These are phyloP conservation scores for Hyaloraphidium curvatum DNA, from an alignment of 192 early-diverging fungal genomes.

Conservation along the genomic window DNA sequence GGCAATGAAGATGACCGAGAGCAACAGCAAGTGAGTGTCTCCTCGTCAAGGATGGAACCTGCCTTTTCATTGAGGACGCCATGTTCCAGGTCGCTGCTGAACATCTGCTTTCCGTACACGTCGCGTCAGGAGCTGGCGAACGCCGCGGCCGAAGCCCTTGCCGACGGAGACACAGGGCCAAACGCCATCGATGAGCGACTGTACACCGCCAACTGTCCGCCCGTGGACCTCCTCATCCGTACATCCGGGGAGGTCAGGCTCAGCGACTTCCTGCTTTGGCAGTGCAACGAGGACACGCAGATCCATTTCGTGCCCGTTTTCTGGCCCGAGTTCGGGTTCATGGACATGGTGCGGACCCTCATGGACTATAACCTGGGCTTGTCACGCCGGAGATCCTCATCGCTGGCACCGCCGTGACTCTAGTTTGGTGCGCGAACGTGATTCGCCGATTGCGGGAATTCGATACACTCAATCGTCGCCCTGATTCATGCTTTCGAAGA, in stretches of 20 bases:
- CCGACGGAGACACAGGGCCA: conserved; percentile 34
- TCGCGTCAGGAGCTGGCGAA: conserved; percentile 74
- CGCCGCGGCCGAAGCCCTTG: conserved; percentile 18
- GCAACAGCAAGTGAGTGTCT: conserved; percentile 31
- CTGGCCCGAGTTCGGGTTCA: conserved; percentile 93
- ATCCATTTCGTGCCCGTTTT: conserved; percentile 74
- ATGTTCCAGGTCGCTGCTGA: conserved; percentile 41
- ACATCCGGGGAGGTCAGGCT: conserved; percentile 91
- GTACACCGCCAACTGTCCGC: conserved; percentile 40
- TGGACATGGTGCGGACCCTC: conserved; percentile 61
- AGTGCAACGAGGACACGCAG: conserved; percentile 49
- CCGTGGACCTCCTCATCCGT: conserved; percentile 72
- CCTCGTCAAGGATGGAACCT: not conserved
- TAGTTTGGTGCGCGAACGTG: no score
- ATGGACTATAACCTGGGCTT: conserved; percentile 26
- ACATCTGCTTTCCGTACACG: conserved; percentile 85
- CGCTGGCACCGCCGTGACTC: not conserved
- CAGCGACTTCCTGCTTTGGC: conserved; percentile 90
- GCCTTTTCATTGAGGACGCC: not conserved
- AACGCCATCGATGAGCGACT: conserved; percentile 33
- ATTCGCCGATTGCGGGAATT: no score
- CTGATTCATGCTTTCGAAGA: no score
- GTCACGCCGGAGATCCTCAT: not conserved
- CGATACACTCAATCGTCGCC: no score
- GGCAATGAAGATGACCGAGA: conserved; percentile 41